Base-by-base conservation (phyloP, 2,329 filamentous ascomycete genomes). In the Fusarium sp. region DNA sequence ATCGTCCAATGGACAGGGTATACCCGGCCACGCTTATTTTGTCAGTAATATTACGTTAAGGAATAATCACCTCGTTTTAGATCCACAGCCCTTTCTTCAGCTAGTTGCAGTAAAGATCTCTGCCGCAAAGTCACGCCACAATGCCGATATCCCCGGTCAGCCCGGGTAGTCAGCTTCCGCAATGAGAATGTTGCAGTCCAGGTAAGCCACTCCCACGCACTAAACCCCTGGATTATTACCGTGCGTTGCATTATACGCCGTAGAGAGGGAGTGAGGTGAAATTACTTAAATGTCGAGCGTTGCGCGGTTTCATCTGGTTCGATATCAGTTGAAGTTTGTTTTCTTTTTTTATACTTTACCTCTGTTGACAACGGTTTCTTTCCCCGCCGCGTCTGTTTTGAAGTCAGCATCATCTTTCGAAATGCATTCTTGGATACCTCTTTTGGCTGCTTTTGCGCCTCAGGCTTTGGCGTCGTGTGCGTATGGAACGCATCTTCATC, bases 401-500 rank as follows among this genome's bases (percentile, higher is more conserved):
- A 33, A 16, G 2, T 35, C 38, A 37, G 33, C 24, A 53, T 4
- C 6, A 3, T 11, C 4, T 5, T 37, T 33, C 21, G 48, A 13
- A 23, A 72, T 70, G 64, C 56, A 37, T 50, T 61, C 52, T 59
- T 70, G 59, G 63, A 43, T 63, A 23, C 54, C 52, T 33, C 16
- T 66, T 18, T n/a, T 57, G 4, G 72, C 66, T 26, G 48, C 63
- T 11, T 72, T 58, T 43, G 64, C 56, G 2, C 68, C 72, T 4
- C 50, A 64, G 29, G 59, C 47, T 15, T 57, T 77, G 37, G 80
- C 79, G 8, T 80, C 79, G 10, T 83, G 81, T 50, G 79, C 79
- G 10, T 79, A 83, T 35, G 81, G 80, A 53, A 83, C 81, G 2
- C 70, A 76, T 41, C 64, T 82, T 18, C 72, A 78, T 44, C 76